Evolutionary conservation across 2,329 filamentous ascomycete genomes (phyloP), one percentile per base, ranked within the genome.

Genomic region (Penicillium sp.): DNA sequence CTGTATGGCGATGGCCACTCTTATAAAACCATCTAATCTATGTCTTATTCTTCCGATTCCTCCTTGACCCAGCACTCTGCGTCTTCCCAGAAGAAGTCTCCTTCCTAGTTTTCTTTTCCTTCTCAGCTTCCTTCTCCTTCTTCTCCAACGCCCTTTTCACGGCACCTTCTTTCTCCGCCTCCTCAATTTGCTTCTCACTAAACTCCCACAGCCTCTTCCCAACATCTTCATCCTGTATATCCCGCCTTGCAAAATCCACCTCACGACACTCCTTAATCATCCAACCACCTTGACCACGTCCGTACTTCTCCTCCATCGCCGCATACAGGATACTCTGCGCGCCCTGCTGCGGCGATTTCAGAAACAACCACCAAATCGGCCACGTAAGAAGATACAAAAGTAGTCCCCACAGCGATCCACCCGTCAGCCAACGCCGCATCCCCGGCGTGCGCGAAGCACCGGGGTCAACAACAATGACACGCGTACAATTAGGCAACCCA

Each of bases 191-290:
- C 63, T 81, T 82, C 61, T 95, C 90, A 63, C 87, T 95, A 48
- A 87, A 83, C 63, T 94, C 81, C 91, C 91, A 98, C 13, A 98
- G 74, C 65, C 84, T 81, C 77, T 94, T 89, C 48, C 89, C 89
- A 24, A 87, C 71, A 16, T 78, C 79, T 54, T 94, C 89, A 62
- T 95, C 86, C 54, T 78, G 78, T 36, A 96, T 77, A 60, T 96
- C 90, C 22, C 72, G 75, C 43, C 87, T 77, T 22, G 84, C 77
- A 66, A 82, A 85, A 52, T 85, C 80, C 14, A 90, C 77, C 62
- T 88, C 80, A 57, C 80, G 82, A 65, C 91, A 97, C 68, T 97
- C 94, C 69, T 96, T 97, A 64, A 98, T 77, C 40, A 94, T 65
- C 62, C 78, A 84, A 0, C 85, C 87, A 7, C 87, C 87, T 1